Evolutionary conservation across 768 basidiomycete species (phyloP), one percentile per base, ranked within the genome.

Genomic region (Tricholomella constricta): DNA sequence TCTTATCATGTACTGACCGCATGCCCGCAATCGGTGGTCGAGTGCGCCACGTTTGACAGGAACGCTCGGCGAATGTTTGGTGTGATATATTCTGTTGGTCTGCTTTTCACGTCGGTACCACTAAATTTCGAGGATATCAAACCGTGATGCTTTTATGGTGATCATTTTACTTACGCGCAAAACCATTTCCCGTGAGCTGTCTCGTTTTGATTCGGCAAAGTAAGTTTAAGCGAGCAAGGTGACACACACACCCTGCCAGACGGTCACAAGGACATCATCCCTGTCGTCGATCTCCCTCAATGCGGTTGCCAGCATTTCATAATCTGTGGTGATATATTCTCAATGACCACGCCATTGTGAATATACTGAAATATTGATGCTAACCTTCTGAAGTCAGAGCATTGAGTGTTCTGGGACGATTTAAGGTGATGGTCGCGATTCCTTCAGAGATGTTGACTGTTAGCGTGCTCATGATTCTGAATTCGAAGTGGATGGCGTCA

Each of bases 101-200:
- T 62, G 23, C 52, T 61, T 59, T 73, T 79, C 12, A 86, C 82
- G 60, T 84, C 71, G 3, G 85, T 85, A 4, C 86, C 86, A 17
- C 86, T 88, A 31, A 26, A 20, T 32, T 45, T 38, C 20, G 29
- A 25, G 5, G 31, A 54, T 27, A 48, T 52, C 14, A 31, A 7
- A 32, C 15, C 45, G 27, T 17, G 41, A 44, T 26, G 15, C n/a
- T n/a, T n/a, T n/a, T n/a, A n/a, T n/a, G n/a, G n/a, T n/a, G n/a
- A n/a, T n/a, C n/a, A n/a, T n/a, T n/a, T n/a, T n/a, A n/a, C 85
- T 62, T 63, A 88, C 86, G 86, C 79, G 71, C 85, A 89, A 66
- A 89, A 88, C 85, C 85, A 88, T 55, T 74, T 79, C 2, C 87
- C 87, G 29, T 73, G 83, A 9, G 83, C 86, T 86, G 36, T 40